A percentile compares a stretch with the other conserved stretches of the same genome.
Conservation (phyloP, 192 early-diverging fungal species). For the Linderina pennispora region DNA sequence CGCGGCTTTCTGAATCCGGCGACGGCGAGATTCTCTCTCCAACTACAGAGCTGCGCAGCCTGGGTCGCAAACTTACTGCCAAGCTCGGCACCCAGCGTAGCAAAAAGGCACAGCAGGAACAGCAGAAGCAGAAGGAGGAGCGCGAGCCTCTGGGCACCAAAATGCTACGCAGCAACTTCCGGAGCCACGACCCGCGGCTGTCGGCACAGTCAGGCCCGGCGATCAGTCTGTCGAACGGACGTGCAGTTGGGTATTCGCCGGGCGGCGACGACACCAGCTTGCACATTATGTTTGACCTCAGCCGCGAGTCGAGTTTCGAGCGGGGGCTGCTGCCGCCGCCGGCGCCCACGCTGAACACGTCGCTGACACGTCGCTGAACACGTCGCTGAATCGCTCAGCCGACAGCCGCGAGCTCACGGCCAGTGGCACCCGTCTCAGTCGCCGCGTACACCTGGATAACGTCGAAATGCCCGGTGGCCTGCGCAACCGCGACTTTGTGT, state of each 20-base stretch:
- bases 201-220: not conserved
- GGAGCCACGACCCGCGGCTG: not conserved
- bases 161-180: too few species aligned
- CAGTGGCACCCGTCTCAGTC: slow-evolving; percentile 7
- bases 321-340: not conserved
- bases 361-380: not conserved
- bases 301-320: slow-evolving; percentile 26
- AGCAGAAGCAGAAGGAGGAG: not conserved
- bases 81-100: slow-evolving; percentile 12
- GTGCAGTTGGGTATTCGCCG: not conserved
- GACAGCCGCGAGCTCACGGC: too few species aligned
- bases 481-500: slow-evolving; percentile 25
- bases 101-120: not conserved
- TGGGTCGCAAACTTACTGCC: slow-evolving; percentile 28
- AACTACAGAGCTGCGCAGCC: slow-evolving; percentile 21
- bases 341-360: not conserved
- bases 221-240: not conserved
- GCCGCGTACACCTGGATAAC: slow-evolving; percentile 32
- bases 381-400: too few species aligned
- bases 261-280: slow-evolving; percentile 9
- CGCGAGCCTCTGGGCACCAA: too few species aligned
- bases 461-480: slow-evolving; percentile 29
- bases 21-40: slow-evolving; percentile 26
- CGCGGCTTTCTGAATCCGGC: slow-evolving; percentile 18
- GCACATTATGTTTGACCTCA: slow-evolving; percentile 27